Evolutionary conservation across 2,329 filamentous ascomycete species (phyloP), one percentile per base, ranked within the genome.

Genomic region (Aspergillus aculeatinus): DNA sequence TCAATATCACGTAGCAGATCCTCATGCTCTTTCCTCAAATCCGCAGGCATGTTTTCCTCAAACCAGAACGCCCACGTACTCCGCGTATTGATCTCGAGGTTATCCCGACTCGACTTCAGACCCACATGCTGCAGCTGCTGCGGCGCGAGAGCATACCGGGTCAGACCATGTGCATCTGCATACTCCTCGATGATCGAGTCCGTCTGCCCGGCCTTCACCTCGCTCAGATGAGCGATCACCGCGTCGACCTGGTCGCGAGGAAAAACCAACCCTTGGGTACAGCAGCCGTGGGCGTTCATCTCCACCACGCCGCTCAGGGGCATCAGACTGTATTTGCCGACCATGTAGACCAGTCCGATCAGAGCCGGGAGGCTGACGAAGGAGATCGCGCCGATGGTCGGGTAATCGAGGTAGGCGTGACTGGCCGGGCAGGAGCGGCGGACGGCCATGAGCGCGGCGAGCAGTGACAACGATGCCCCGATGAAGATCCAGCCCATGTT

Each of bases 251-350:
- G 64, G 9, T 65, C 55, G 11, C 59, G 54, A 3, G 73, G 70
- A 48, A 73, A 75, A 11, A 76, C 61, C 14, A 74, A 57, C 1
- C 65, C 73, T 63, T 76, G 74, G 2, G 73, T 69, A 51, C 72
- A 76, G 59, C 72, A 76, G 19, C 74, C 74, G 19, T 58, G 62
- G 6, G 60, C 55, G 51, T 72, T 67, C 61, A 70, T 71, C 50
- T 68, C 61, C 4, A 68, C 65, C 10, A 69, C 65, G 4, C 69
- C 69, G 7, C 57, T 61, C 1, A 70, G 54, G 2, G 69, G 68
- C 39, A 57, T 55, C 2, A 71, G n/a, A 11, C 59, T 67, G 51
- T 67, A 69, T 60, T 70, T 71, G 5, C 69, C 67, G n/a, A 65
- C 58, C 69, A 70, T 70, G 57, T 65, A 69, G 5, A 65, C 19